Base-by-base conservation (phyloP, 2,329 filamentous ascomycete genomes). In the Ciborinia camelliae region DNA sequence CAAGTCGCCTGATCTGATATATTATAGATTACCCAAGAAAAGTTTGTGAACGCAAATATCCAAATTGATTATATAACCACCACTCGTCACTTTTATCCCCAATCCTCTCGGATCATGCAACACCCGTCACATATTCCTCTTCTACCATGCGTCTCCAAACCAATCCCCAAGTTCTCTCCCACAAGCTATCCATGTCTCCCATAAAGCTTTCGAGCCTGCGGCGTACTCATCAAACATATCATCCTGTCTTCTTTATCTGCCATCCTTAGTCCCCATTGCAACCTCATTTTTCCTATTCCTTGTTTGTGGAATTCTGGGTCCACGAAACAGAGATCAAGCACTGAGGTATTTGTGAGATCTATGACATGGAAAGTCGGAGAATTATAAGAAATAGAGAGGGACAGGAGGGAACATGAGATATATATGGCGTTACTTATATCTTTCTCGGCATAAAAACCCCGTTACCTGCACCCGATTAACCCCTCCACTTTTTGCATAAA, bases 161-260 rank as follows among this genome's bases (percentile, higher is more conserved):
- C 58, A 39, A 69, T 62, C 4, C 54, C 57, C 37, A 65, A 58
- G 18, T 64, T 70, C 47, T 73, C 68, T 28, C 73, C 71, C 1
- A 72, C 70, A 32, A 71, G 69, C 73, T 73, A 75, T 20, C 71
- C 73, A 59, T 63, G 67, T 47, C 66, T 71, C 39, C 71, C 68
- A 50, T 73, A 73, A 9, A 68, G 63, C 26, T 37, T 30, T 14
- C 65, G 50, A 37, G 62, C 70, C 15, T 67, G 67, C 14, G 70
- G 69, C 14, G 68, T 71, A 64, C 68, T 70, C 14, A 64, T 51
- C 18, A 68, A 32, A 67, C 69, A 71, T 14, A 70, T 64, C 20
- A 61, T 68, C 0, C 62, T 64, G 5, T 32, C 20, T 35, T 60
- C 15, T 26, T 64, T 51, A 50, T 71, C 67, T 15, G 67, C 69